Percentiles rank a stretch among this genome's conserved stretches.
Evolutionary conservation across 805 yeast genomes (phyloP).

Genomic region (Ascoidea asiatica): DNA sequence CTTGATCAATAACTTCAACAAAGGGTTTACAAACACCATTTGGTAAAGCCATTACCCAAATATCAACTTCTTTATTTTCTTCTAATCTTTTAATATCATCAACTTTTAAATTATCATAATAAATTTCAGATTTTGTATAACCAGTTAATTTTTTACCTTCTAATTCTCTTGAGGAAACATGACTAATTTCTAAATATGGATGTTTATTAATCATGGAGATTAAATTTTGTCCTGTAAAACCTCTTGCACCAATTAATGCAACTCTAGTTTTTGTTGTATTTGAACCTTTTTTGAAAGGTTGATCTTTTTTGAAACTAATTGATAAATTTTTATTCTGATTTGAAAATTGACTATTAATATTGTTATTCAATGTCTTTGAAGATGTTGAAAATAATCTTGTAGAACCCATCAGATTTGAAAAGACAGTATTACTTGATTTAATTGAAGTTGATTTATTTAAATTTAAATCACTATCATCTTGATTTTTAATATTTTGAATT

Average conservation of each 20-base stretch:
- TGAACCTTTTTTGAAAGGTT: slow-evolving; percentile 54
- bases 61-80: slow-evolving; percentile 65
- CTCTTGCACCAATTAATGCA: slow-evolving; percentile 97
- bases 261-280: slow-evolving; percentile 56
- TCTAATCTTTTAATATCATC: slow-evolving; percentile 80
- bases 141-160: slow-evolving; percentile 79
- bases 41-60: slow-evolving; percentile 99
- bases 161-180: slow-evolving; percentile 93
- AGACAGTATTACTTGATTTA: neutral
- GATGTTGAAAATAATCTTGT: slow-evolving; percentile 15
- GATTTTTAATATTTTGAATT: slow-evolving; percentile 12
- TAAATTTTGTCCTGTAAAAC: slow-evolving; percentile 90
- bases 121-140: slow-evolving; percentile 67
- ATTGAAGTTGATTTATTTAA: slow-evolving; percentile 1
- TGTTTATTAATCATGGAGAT: slow-evolving; percentile 78
- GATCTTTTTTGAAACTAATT: slow-evolving; percentile 26
- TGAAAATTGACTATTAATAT: slow-evolving; percentile 3
- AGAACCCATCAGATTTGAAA: neutral
- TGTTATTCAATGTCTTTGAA: neutral
- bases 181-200: slow-evolving; percentile 75
- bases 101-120: slow-evolving; percentile 73
- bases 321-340: no score
- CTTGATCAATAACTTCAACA: slow-evolving; percentile 58
- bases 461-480: neutral
- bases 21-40: slow-evolving; percentile 91